Base-by-base conservation (phyloP, 495 filamentous ascomycete genomes). In the Gamarada debralockiae region DNA sequence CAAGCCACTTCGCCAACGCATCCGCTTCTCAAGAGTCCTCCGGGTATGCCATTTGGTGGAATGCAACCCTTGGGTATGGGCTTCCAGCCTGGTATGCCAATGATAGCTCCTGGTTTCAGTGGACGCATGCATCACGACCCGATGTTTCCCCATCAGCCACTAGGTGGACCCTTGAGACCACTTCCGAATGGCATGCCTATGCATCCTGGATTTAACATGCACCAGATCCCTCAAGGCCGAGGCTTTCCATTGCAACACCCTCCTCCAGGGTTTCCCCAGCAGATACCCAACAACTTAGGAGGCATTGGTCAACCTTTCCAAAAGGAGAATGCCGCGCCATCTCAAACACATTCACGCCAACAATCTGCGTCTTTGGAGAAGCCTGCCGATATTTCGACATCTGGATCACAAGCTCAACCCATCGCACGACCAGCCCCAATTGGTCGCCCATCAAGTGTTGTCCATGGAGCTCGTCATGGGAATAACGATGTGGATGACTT, bases 391-490 rank as follows among this genome's bases (percentile, higher is more conserved):
- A 66, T 55, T 4, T 58, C 63, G 22, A 61, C 68, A 12, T 58
- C 66, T 34, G 64, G 73, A 38, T 48, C 53, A 36, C 54, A 44
- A 37, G 48, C 61, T 14, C 86, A 90, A 55, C 85, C 87, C 1
- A 87, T 92, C 49, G 75, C 80, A 21, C 82, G 87, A 24, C 93
- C 93, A 38, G 82, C 88, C 21, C 92, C 92, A 4, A 97, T 97
- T 50, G 86, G 90, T 53, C 81, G 90, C 33, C 92, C 93, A 1
- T 83, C 83, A 18, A 97, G 91, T 67, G 82, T 85, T 17, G 73
- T 75, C 17, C 73, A 78, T 38, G 67, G 75, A 14, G 70, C 67
- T 21, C 71, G 74, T 38, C 73, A 77, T 18, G 66, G 48, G 12
- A 50, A 72, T 34, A 73, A 68, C 39, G 69, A 87, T 49, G 61